Evolutionary conservation across 2,329 filamentous ascomycete species (phyloP).

Genomic region (Alternaria brassicae): DNA sequence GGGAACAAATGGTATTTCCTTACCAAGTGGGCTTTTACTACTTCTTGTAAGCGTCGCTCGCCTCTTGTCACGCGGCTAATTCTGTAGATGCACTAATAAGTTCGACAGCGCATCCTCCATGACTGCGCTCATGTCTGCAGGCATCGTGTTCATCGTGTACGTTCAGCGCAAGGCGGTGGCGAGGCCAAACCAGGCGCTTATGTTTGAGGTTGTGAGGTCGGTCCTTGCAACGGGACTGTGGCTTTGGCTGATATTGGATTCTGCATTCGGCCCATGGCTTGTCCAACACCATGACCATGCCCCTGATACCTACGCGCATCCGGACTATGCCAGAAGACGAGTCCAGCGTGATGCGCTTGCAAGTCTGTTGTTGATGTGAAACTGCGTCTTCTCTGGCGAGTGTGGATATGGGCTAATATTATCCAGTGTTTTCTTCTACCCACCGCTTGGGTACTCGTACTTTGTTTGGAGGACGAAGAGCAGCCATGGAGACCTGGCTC

Average conservation of each 20-base stretch:
- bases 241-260: constrained; percentile 5
- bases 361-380: not conserved
- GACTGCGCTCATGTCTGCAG: not conserved
- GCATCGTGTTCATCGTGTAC: not conserved
- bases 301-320: not conserved
- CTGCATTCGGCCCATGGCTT: not conserved
- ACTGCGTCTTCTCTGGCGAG: not conserved
- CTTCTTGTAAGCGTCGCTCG: not conserved
- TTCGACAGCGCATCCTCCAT: not conserved
- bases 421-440: not conserved
- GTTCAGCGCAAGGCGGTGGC: not conserved
- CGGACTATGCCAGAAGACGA: not conserved
- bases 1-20: not conserved
- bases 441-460: constrained; percentile 1
- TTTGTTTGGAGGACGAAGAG: not conserved
- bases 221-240: constrained; percentile 1
- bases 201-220: not conserved
- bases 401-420: not conserved
- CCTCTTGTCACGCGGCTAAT: too few species aligned
- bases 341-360: constrained; percentile 1
- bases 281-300: not conserved
- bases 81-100: too few species aligned
- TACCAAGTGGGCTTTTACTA: not conserved
- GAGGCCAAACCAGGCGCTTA: not conserved
- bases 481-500: not conserved